Evolutionary conservation across 495 filamentous ascomycete species (phyloP).

Genomic region (Hyaloscypha hepaticicola): DNA sequence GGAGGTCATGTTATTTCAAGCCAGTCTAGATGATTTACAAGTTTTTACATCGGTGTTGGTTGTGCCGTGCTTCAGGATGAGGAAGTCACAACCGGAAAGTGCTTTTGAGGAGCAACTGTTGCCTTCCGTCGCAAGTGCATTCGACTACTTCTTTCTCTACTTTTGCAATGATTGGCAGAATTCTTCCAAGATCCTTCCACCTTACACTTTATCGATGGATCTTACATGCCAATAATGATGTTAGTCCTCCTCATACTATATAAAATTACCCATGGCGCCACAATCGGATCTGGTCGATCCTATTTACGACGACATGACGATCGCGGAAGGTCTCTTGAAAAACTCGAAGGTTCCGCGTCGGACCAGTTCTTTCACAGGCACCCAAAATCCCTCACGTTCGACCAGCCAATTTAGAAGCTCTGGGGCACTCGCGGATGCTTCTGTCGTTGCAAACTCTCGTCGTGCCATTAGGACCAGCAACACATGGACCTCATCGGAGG

Average conservation of each 20-base stretch:
- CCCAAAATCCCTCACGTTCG: background rate
- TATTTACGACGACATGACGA: conserved; percentile 23
- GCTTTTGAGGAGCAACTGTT: background rate
- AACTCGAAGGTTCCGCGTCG: conserved; percentile 18
- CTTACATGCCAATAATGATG: conserved; percentile 21
- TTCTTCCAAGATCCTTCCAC: background rate
- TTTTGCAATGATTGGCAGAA: background rate
- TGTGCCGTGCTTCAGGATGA: no score
- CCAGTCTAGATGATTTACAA: no score
- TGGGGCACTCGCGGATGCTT: background rate
- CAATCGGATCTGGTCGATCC: conserved; percentile 1
- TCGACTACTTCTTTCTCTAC: background rate
- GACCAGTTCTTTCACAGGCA: conserved; percentile 8
- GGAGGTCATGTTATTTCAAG: background rate
- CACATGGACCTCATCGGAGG: conserved; percentile 28
- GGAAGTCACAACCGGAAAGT: background rate
- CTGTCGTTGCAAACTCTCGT: background rate
- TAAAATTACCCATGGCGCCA: conserved; percentile 14
- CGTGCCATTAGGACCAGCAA: conserved; percentile 23
- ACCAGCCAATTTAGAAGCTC: background rate
- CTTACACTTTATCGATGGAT: conserved; percentile 9
- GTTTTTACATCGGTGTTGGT: no score
- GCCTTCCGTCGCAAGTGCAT: conserved; percentile 1
- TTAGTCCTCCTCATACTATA: conserved; percentile 30
- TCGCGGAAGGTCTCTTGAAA: conserved; percentile 22